Conservation (phyloP, 2,329 filamentous ascomycete genomes). For the Diaporthe sp. region DNA sequence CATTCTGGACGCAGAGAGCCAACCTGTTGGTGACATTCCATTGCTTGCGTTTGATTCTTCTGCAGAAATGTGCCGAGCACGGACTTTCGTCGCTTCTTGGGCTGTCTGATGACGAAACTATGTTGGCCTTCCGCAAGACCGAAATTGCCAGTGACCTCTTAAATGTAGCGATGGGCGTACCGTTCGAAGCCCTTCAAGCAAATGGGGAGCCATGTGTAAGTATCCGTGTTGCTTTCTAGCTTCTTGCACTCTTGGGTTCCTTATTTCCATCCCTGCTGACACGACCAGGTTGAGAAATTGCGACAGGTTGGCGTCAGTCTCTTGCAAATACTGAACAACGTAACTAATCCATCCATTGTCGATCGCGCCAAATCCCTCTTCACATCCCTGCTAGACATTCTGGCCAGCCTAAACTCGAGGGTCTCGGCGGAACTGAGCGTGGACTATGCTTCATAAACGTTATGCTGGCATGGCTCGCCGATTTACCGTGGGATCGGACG, state of each 20-base stretch:
- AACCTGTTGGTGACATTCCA: neutral
- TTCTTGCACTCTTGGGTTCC: too few species aligned
- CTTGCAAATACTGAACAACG: constrained; percentile 2
- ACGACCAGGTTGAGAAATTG: neutral
- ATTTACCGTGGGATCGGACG: too few species aligned
- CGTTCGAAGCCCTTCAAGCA: constrained; percentile 12
- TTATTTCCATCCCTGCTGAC: neutral
- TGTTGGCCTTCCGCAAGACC: constrained; percentile 21
- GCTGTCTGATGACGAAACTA: neutral
- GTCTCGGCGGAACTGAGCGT: constrained; percentile 19
- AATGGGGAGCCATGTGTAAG: constrained; percentile 17
- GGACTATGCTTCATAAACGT: neutral
- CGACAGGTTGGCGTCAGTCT: constrained; percentile 15
- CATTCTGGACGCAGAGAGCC: constrained; percentile 13
- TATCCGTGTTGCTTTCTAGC: neutral
- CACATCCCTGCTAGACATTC: constrained; percentile 18
- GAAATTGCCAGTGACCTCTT: constrained; percentile 15
- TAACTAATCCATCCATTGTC: neutral
- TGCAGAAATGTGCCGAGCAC: neutral
- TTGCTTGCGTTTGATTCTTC: neutral
- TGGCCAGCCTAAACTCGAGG: constrained; percentile 13
- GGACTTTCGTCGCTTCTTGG: constrained; percentile 7
- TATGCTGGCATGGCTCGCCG: neutral
- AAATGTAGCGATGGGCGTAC: neutral
- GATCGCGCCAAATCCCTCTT: constrained; percentile 1